These are phyloP conservation scores for Tagetes patula DNA, from an alignment of 129 eudicot genomes.

Conservation along the genomic window DNA sequence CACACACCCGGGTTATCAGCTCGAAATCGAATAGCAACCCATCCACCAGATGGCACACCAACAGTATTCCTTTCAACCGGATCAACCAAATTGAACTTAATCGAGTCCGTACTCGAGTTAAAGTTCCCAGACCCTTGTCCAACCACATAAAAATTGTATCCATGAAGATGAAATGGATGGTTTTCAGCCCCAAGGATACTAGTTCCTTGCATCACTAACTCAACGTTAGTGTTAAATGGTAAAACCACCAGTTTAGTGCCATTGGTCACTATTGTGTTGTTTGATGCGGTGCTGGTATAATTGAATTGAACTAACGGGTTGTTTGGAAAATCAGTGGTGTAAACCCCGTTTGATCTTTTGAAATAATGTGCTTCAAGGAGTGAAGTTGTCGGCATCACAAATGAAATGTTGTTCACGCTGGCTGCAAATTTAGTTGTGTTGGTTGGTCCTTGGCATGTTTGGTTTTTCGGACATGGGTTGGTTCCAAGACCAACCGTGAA, in stretches of 20 bases:
- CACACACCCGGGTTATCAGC: constrained; percentile 81
- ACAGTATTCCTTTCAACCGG: constrained; percentile 66
- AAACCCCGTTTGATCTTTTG: constrained; percentile 42
- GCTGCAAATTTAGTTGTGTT: constrained; percentile 58
- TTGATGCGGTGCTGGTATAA: constrained; percentile 69
- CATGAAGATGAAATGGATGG: constrained; percentile 73
- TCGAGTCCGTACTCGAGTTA: constrained; percentile 50
- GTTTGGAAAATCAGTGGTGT: constrained; percentile 53
- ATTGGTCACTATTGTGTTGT: constrained; percentile 50
- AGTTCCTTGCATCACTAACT: constrained; percentile 66
- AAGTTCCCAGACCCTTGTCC: constrained; percentile 79
- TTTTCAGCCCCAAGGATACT: constrained; percentile 61
- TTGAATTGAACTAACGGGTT: constrained; percentile 46
- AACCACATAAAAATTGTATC: constrained; percentile 50
- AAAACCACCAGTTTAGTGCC: constrained; percentile 58
- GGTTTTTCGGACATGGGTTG: constrained; percentile 61
- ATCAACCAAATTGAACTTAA: constrained; percentile 55
- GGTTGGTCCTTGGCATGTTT: constrained; percentile 78
- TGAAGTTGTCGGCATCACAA: constrained; percentile 55
- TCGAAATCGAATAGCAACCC: constrained; percentile 68
- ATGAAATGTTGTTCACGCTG: constrained; percentile 58
- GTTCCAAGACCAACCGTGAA: constrained; percentile 59
- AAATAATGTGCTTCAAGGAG: constrained; percentile 51
- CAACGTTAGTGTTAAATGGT: constrained; percentile 58
- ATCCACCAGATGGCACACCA: constrained; percentile 73